phyloP scores from a whole-genome alignment of 2,329 filamentous ascomycete genomes.

The Aspergillus viridinutans region DNA sequence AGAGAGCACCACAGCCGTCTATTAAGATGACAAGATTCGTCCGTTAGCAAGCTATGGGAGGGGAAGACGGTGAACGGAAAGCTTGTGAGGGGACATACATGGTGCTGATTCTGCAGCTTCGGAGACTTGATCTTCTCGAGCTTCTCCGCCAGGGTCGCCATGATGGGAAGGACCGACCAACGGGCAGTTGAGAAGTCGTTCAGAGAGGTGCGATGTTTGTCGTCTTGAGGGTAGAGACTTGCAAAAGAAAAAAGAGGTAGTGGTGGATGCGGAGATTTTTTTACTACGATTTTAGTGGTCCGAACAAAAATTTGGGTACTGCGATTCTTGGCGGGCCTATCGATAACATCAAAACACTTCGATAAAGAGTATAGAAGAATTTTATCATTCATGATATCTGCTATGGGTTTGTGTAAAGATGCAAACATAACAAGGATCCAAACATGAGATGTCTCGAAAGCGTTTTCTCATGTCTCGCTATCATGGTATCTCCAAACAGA shows the following conservation, averaged over 20 bases:
- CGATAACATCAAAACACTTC: conserved; percentile 15
- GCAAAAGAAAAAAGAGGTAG: conserved; percentile 19
- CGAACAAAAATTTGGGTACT: conserved; percentile 25
- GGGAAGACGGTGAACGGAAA: conserved; percentile 10
- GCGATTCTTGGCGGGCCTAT: conserved; percentile 27
- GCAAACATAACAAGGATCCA: background rate
- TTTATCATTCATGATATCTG: background rate
- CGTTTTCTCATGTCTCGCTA: background rate
- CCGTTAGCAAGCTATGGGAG: conserved; percentile 4
- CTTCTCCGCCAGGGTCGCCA: conserved; percentile 74
- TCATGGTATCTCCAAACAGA: background rate
- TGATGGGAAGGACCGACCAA: conserved; percentile 32
- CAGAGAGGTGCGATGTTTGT: conserved; percentile 3
- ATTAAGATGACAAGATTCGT: conserved; percentile 4
- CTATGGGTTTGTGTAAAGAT: background rate
- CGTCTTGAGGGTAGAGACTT: conserved; percentile 19
- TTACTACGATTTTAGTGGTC: conserved; percentile 17
- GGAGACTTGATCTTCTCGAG: conserved; percentile 96
- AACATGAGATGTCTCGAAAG: background rate
- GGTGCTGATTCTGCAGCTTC: conserved; percentile 91
- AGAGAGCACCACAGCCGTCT: conserved; percentile 69
- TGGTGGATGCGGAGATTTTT: conserved; percentile 25
- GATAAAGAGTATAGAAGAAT: background rate
- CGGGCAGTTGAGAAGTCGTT: conserved; percentile 23
- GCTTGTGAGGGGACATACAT: conserved; percentile 53